Conservation (phyloP, 257 asterid species). For the Marsdenia floribunda region DNA sequence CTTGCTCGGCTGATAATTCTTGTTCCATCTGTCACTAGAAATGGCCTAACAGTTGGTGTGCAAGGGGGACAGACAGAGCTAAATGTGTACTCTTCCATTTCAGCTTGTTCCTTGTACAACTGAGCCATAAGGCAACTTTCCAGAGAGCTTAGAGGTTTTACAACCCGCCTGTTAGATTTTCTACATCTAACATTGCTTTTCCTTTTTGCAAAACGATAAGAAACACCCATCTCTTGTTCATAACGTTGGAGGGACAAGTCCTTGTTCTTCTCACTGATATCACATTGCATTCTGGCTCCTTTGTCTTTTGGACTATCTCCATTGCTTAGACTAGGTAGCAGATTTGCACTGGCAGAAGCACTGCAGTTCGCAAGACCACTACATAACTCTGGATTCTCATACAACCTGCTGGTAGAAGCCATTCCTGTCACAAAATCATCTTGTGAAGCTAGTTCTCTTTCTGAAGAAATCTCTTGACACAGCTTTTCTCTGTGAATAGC, state of each 20-base stretch:
- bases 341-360: slow-evolving; percentile 19
- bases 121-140: slow-evolving; percentile 90
- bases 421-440: slow-evolving; percentile 28
- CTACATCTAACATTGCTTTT: slow-evolving; percentile 50
- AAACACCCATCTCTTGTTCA: slow-evolving; percentile 30
- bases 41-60: slow-evolving; percentile 43
- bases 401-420: slow-evolving; percentile 34
- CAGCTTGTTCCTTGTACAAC: slow-evolving; percentile 45
- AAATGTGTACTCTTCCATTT: slow-evolving; percentile 38
- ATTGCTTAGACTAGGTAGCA: slow-evolving; percentile 15
- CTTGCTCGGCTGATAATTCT: slow-evolving; percentile 37
- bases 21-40: slow-evolving; percentile 53
- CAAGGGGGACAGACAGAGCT: slow-evolving; percentile 24
- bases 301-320: slow-evolving; percentile 29
- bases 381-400: slow-evolving; percentile 20
- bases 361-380: slow-evolving; percentile 17
- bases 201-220: slow-evolving; percentile 40
- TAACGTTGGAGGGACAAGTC: slow-evolving; percentile 33
- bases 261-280: slow-evolving; percentile 22
- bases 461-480: slow-evolving; percentile 27
- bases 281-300: slow-evolving; percentile 23
- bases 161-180: slow-evolving; percentile 26
- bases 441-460: slow-evolving; percentile 17
- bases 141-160: slow-evolving; percentile 57
- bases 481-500: slow-evolving; percentile 18